Base-by-base conservation (phyloP, 1,139 yeast species). In the Nakaseomyces kungkrabaensis region DNA sequence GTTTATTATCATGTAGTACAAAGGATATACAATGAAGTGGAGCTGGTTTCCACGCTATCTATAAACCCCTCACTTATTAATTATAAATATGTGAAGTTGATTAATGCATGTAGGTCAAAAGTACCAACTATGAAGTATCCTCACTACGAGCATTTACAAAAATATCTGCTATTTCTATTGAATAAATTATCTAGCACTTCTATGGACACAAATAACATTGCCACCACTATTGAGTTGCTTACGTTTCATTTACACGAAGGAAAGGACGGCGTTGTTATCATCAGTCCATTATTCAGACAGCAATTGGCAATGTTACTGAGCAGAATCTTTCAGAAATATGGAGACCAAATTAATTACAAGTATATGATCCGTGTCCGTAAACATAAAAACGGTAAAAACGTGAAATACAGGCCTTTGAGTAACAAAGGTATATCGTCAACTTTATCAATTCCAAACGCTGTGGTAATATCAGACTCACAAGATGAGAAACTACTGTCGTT, bases 371-470 rank as follows among this genome's bases (percentile, higher is more conserved):
- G 46, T 24, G 37, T 51, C 5, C 27, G 51, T 29, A 51, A 51
- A 31, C 43, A 51, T 10, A 36, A 41, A 25, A 13, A 45, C 3
- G 47, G 46, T 8, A 37, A 44, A 40, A 11, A 36, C 5, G 51
- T 43, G n/a, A 49, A 48, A n/a, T 58, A 59, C 43, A 50, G 53
- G 34, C 55, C 55, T 6, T 37, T 50, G 9, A 51, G 55, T 25
- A 56, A 57, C 44, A 52, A 51, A 32, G 61, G 62, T 13, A 17
- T 59, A 13, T 49, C 51, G n/a, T 17, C 45, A 11, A 42, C 47
- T 34, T 37, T 38, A 8, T 47, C 59, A 6, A 49, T 60, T 11
- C 66, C 66, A 2, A 54, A 57, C 37, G 52, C 63, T 5, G 54
- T 59, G 13, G 49, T 44, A n/a, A 56, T 61, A 25, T 48, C 51